phyloP scores from a whole-genome alignment of 208 protist species.

The Trypanosoma cruzi region DNA sequence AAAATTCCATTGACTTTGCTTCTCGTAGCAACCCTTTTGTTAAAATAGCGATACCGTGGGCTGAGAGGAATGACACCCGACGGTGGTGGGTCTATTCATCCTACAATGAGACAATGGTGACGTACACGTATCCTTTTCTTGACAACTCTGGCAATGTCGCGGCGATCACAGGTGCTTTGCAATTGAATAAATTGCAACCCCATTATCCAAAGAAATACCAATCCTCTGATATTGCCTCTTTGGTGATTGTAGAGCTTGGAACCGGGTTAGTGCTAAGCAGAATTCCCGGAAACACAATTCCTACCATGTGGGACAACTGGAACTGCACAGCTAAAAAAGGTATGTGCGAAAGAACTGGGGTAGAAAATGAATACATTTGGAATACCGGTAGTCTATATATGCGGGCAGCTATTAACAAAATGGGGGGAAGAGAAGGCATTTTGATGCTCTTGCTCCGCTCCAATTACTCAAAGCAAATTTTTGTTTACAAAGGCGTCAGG shows the following conservation, averaged over 20 bases:
- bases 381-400: constrained; percentile 30
- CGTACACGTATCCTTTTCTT: constrained; percentile 61
- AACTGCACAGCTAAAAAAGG: no score
- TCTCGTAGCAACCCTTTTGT: constrained; percentile 37
- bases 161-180: constrained; percentile 42
- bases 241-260: constrained; percentile 42
- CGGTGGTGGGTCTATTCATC: constrained; percentile 27
- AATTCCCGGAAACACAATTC: constrained; percentile 27
- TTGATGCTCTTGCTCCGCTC: constrained; percentile 4
- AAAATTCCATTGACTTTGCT: constrained; percentile 50
- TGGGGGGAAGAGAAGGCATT: constrained; percentile 30
- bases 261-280: constrained; percentile 43
- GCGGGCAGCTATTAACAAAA: constrained; percentile 20
- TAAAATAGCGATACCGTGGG: constrained; percentile 46
- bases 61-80: neutral
- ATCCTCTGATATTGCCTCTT: constrained; percentile 7
- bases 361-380: neutral
- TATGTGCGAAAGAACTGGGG: no score
- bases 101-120: constrained; percentile 40
- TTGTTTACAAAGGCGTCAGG: constrained; percentile 14
- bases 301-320: constrained; percentile 47
- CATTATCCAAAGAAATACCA: constrained; percentile 15
- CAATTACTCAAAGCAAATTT: constrained; percentile 15
- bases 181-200: constrained; percentile 22
- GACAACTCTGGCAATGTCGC: constrained; percentile 47